Evolutionary conservation across 2,329 filamentous ascomycete species (phyloP), one percentile per base, ranked within the genome.

Genomic region (Penicillium nordicum): DNA sequence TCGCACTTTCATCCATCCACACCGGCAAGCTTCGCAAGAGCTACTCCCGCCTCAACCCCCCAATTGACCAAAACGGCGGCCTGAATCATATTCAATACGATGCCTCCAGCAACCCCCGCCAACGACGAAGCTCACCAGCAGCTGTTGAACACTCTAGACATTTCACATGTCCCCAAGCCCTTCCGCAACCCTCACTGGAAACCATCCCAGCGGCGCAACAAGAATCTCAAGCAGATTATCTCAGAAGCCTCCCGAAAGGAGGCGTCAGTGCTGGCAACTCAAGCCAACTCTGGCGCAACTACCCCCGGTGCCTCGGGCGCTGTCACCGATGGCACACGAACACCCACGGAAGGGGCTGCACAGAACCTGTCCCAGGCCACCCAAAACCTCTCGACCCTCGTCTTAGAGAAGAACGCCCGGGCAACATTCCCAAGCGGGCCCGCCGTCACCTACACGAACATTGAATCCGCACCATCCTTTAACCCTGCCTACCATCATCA

Each of bases 191-290:
- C 88, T 3, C 79, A 85, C 72, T 99, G 94, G 94, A 92, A 90
- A 70, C 91, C 94, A 16, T 91, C 93, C 63, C 88, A 92, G 75
- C 92, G 94, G 50, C 90, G 94, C 75, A 99, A 99, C 84, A 99
- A 99, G 81, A 97, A 96, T 75, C 88, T 97, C 76, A 97, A 97
- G 76, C 90, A 96, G 67, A 94, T 99, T 60, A 82, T 99, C 59
- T 89, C 91, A 57, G 94, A 99, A 69, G 90, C 89, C 12, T 85
- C 89, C 23, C 88, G 91, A 65, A 90, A 89, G 70, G 93, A 97
- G 79, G 90, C 91, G n/a, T 96, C 92, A 4, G 82, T 90, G 36
- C 81, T 92, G 69, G 90, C 88, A 16, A 96, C 90, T 0, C 88
- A 90, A 71, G 88, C 88, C 69, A 89, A 90, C 72, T 92, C 88